Conservation (phyloP, 1,139 yeast genomes). For the Geotrichum aggregatum region DNA sequence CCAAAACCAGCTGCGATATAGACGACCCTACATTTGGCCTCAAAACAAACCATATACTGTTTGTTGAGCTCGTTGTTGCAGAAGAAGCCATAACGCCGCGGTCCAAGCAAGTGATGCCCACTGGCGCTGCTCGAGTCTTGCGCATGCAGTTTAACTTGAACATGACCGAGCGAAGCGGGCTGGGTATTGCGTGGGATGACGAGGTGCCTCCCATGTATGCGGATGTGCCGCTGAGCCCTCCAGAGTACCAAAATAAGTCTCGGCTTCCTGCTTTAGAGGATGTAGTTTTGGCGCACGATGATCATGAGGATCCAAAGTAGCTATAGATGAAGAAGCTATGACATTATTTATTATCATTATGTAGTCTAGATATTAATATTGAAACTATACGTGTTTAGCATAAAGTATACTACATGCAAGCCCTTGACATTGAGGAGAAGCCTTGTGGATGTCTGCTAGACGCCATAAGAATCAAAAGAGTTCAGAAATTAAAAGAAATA, state of each 20-base stretch:
- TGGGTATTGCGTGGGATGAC: slow-evolving; percentile 98
- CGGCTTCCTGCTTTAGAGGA: slow-evolving; percentile 35
- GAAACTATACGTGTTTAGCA: too few species aligned
- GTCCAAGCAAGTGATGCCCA: slow-evolving; percentile 42
- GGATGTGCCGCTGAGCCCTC: slow-evolving; percentile 84
- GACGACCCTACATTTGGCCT: slow-evolving; percentile 80
- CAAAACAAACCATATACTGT: slow-evolving; percentile 65
- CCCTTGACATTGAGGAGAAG: too few species aligned
- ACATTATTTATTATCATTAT: too few species aligned
- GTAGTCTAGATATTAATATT: too few species aligned
- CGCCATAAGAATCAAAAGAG: too few species aligned
- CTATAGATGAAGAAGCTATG: too few species aligned
- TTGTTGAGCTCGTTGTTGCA: slow-evolving; percentile 87
- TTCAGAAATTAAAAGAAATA: too few species aligned
- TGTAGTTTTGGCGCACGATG: slow-evolving; percentile 13
- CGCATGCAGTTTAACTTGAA: slow-evolving; percentile 87
- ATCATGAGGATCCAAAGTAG: too few species aligned
- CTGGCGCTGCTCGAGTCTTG: slow-evolving; percentile 91
- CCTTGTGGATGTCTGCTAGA: too few species aligned
- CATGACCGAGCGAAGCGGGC: slow-evolving; percentile 84
- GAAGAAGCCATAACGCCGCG: slow-evolving; percentile 59
- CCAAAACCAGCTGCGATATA: slow-evolving; percentile 68
- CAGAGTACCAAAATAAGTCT: slow-evolving; percentile 52
- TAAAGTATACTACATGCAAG: too few species aligned
- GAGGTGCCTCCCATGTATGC: slow-evolving; percentile 97